Percentiles rank a stretch among this genome's conserved stretches.
phyloP scores from a whole-genome alignment of 192 early-diverging fungal genomes.

The Podila epigama region DNA sequence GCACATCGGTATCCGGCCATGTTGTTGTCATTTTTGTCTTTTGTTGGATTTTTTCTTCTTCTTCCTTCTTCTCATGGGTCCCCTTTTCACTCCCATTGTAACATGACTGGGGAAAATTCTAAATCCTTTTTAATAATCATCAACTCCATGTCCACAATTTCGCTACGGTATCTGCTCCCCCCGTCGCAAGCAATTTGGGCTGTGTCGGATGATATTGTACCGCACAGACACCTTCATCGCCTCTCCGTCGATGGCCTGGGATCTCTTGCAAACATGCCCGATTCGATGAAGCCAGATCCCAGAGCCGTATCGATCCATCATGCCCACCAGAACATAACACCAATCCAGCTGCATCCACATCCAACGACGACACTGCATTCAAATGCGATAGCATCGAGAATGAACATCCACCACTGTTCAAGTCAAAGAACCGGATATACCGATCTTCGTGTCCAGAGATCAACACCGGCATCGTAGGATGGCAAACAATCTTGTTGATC shows the following conservation, averaged over 20 bases:
- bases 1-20: neutral
- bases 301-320: conserved; percentile 78
- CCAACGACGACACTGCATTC: conserved; percentile 70
- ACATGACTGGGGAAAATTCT: too few species aligned
- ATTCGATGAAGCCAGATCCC: conserved; percentile 69
- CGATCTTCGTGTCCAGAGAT: conserved; percentile 83
- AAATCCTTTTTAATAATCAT: too few species aligned
- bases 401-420: conserved; percentile 69
- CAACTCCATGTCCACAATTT: conserved; percentile 55
- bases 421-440: conserved; percentile 77
- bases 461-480: conserved; percentile 76
- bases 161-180: conserved; percentile 67
- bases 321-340: conserved; percentile 67
- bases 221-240: conserved; percentile 77
- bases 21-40: too few species aligned
- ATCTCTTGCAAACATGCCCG: conserved; percentile 77
- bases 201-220: conserved; percentile 65
- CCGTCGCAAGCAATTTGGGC: conserved; percentile 60
- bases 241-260: conserved; percentile 70
- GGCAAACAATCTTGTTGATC: conserved; percentile 76
- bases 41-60: too few species aligned
- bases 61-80: too few species aligned
- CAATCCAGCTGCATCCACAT: conserved; percentile 69
- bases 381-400: conserved; percentile 73
- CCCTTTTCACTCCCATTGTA: too few species aligned